Conservation (phyloP, 2,329 filamentous ascomycete species). For the Elsinoe batatas region DNA sequence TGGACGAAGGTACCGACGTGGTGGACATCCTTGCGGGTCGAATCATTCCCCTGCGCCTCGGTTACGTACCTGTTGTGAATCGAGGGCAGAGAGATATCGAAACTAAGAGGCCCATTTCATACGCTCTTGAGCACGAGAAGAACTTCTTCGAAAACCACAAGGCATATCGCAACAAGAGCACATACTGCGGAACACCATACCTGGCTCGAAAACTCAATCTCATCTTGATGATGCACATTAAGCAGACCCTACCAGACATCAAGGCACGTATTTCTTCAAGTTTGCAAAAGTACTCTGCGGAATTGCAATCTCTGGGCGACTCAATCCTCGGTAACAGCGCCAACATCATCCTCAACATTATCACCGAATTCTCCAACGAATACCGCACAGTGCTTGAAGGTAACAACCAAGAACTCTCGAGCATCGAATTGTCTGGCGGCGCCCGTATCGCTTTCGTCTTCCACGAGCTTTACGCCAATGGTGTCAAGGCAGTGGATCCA, state of each 20-base stretch:
- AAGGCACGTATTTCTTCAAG: conserved; percentile 94
- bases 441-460: conserved; percentile 99
- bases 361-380: conserved; percentile 96
- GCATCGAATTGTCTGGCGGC: conserved; percentile 86
- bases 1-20: conserved; percentile 97
- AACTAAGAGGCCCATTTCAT: conserved; percentile 89
- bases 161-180: conserved; percentile 95
- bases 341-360: conserved; percentile 96
- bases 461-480: conserved; percentile 95
- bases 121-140: conserved; percentile 86
- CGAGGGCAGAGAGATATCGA: conserved; percentile 96
- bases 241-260: conserved; percentile 97
- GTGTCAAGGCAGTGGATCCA: conserved; percentile 93
- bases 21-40: conserved; percentile 96
- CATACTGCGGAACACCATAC: conserved; percentile 97
- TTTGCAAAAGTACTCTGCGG: conserved; percentile 77
- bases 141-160: conserved; percentile 98
- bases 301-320: conserved; percentile 75
- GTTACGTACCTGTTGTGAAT: conserved; percentile 97
- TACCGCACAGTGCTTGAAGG: conserved; percentile 94
- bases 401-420: conserved; percentile 92
- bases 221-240: conserved; percentile 99
- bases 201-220: conserved; percentile 93
- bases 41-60: conserved; percentile 87
- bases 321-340: conserved; percentile 92